phyloP scores from a whole-genome alignment of 164 flowering plant genomes.

The Magnolia sinica region DNA sequence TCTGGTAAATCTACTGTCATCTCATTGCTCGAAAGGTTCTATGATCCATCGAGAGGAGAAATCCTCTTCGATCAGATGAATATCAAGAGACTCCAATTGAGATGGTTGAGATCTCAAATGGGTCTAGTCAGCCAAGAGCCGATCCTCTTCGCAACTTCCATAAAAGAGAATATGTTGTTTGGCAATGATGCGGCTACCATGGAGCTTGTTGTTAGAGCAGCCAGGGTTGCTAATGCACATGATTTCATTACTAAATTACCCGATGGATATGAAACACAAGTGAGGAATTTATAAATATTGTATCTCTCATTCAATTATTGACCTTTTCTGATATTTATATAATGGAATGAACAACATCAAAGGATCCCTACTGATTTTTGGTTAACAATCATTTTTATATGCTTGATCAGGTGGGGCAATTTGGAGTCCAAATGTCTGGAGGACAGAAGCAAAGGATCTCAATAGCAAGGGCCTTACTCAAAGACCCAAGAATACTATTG shows the following conservation, averaged over 20 bases:
- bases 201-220: slow-evolving; percentile 33
- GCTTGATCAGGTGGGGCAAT: slow-evolving; percentile 42
- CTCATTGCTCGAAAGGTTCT: slow-evolving; percentile 48
- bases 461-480: slow-evolving; percentile 51
- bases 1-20: slow-evolving; percentile 58
- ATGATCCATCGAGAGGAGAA: slow-evolving; percentile 47
- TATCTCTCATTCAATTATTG: background rate
- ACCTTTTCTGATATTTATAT: background rate
- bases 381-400: background rate
- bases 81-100: slow-evolving; percentile 36
- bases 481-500: slow-evolving; percentile 45
- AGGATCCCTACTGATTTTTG: background rate
- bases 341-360: background rate
- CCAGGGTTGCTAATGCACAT: slow-evolving; percentile 50
- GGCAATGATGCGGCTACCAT: slow-evolving; percentile 48
- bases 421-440: slow-evolving; percentile 52
- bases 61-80: slow-evolving; percentile 40
- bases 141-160: slow-evolving; percentile 43
- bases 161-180: slow-evolving; percentile 41
- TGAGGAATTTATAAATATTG: slow-evolving; percentile 11
- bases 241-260: slow-evolving; percentile 51
- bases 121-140: slow-evolving; percentile 57
- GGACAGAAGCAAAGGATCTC: slow-evolving; percentile 62
- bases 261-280: slow-evolving; percentile 51
- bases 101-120: slow-evolving; percentile 46